Percentiles rank a stretch among this genome's conserved stretches.
These are phyloP conservation scores for Canavalia ensiformis DNA, from an alignment of 306 rosid genomes.

Conservation along the genomic window DNA sequence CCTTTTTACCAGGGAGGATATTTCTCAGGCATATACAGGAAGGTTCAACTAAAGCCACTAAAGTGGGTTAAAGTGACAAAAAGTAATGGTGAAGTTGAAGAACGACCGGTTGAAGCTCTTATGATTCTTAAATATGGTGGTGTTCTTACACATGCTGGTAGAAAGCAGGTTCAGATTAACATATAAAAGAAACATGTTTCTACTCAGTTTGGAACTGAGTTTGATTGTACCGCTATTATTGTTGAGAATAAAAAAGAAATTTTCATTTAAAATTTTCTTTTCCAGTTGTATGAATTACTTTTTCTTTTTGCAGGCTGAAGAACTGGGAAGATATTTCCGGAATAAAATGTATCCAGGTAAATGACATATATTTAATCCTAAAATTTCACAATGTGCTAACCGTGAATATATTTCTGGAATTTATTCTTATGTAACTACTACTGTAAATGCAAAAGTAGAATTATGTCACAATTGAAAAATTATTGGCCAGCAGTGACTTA, in stretches of 20 bases:
- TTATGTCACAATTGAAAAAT: neutral
- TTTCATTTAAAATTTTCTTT: conserved; percentile 36
- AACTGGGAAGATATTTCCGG: conserved; percentile 95
- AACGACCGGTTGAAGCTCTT: conserved; percentile 93
- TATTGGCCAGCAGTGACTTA: conserved; percentile 1
- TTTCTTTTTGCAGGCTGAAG: conserved; percentile 86
- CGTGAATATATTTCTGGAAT: conserved; percentile 19
- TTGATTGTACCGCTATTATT: conserved; percentile 27
- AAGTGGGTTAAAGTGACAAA: conserved; percentile 86
- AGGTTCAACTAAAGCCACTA: conserved; percentile 96
- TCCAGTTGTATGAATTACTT: conserved; percentile 24
- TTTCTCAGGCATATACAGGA: conserved; percentile 96
- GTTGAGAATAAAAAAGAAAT: conserved; percentile 27
- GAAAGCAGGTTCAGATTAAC: conserved; percentile 82
- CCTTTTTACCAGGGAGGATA: conserved; percentile 80
- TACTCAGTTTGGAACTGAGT: conserved; percentile 26
- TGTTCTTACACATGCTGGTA: conserved; percentile 98
- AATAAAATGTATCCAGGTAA: conserved; percentile 97
- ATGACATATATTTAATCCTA: conserved; percentile 1
- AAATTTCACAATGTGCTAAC: neutral
- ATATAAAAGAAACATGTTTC: conserved; percentile 15
- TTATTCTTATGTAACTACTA: neutral
- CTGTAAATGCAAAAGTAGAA: conserved; percentile 5
- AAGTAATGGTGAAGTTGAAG: conserved; percentile 84
- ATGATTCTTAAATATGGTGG: conserved; percentile 99